Evolutionary conservation across 169 alveolate species (phyloP), one percentile per base, ranked within the genome.

Genomic region (Eimeria zaria): DNA sequence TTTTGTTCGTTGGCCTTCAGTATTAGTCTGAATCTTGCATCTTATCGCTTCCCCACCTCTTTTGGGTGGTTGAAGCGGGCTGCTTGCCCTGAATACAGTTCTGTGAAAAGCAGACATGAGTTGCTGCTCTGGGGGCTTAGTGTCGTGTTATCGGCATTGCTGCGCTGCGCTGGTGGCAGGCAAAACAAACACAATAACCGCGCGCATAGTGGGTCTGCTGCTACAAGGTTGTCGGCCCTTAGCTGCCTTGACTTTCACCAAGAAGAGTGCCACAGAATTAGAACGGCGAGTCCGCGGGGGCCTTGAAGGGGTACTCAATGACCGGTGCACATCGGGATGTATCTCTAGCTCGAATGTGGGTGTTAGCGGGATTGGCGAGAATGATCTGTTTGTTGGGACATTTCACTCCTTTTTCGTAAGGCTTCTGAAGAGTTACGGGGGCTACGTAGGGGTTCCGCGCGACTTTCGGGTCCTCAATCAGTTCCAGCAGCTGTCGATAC

Each of bases 151-250:
- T 22, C 8, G 22, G 55, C 41, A 39, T 51, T 51, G 78, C 69
- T 62, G 44, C 62, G 22, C 44, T 24, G 24, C 58, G 81, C 76
- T 67, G 81, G 48, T 44, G 67, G 5, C 71, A 95, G 97, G 97
- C 69, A 98, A 98, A 95, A 98, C 99, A 22, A 96, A 96, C 74
- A 97, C 98, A 48, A 92, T 98, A 91, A 97, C 98, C 7, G 96
- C 97, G 41, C 97, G 98, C 95, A 97, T 98, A 7, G 97, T 98
- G 41, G 97, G 96, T 78, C 97, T 98, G 94, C 91, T 98, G 33
- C 64, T 97, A 33, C 55, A 48, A 48, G 97, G 96, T 22, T 51
- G 92, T 41, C 89, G 96, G 51, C 98, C 98, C 27, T 85, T 97
- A 48, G 89, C 96, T 24, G 98, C 97, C 53, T 36, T 97, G 51